These are phyloP conservation scores for Elongisporangium undulatum DNA, from an alignment of 352 stramenopile species.

Conservation along the genomic window DNA sequence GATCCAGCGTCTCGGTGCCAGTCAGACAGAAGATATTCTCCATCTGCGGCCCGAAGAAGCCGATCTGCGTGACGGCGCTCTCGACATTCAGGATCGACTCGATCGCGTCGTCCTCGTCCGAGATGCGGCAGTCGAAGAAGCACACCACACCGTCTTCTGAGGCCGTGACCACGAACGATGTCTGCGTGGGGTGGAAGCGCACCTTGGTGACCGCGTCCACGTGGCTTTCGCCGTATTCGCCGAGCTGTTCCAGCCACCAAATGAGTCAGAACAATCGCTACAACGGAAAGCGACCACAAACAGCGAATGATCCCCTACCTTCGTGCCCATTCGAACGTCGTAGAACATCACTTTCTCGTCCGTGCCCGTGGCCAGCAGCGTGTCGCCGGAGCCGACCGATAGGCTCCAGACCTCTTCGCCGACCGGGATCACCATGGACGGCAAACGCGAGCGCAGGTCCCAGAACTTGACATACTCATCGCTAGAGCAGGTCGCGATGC, in stretches of 20 bases:
- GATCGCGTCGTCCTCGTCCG: slow-evolving; percentile 84
- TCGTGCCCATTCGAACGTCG: slow-evolving; percentile 59
- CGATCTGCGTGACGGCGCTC: slow-evolving; percentile 82
- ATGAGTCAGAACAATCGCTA: not conserved
- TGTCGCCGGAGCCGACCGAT: slow-evolving; percentile 69
- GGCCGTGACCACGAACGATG: slow-evolving; percentile 79
- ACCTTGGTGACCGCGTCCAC: slow-evolving; percentile 87
- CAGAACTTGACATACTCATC: slow-evolving; percentile 86
- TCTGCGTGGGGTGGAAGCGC: slow-evolving; percentile 77
- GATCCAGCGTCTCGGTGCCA: slow-evolving; percentile 83
- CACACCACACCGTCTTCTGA: slow-evolving; percentile 90
- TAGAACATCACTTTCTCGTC: slow-evolving; percentile 81
- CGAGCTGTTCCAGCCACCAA: slow-evolving; percentile 25
- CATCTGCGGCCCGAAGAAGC: slow-evolving; percentile 79
- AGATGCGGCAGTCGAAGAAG: slow-evolving; percentile 83
- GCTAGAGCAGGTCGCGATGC: slow-evolving; percentile 79
- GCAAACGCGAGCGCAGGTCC: slow-evolving; percentile 57
- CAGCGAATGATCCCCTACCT: no score
- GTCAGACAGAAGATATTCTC: slow-evolving; percentile 87
- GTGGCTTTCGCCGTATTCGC: slow-evolving; percentile 86
- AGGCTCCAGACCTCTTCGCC: slow-evolving; percentile 78
- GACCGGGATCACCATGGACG: slow-evolving; percentile 58
- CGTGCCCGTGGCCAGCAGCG: slow-evolving; percentile 65
- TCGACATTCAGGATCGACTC: slow-evolving; percentile 90
- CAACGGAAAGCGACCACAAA: no score